phyloP scores from a whole-genome alignment of 2,329 filamentous ascomycete species.

The Penicillium sp. region DNA sequence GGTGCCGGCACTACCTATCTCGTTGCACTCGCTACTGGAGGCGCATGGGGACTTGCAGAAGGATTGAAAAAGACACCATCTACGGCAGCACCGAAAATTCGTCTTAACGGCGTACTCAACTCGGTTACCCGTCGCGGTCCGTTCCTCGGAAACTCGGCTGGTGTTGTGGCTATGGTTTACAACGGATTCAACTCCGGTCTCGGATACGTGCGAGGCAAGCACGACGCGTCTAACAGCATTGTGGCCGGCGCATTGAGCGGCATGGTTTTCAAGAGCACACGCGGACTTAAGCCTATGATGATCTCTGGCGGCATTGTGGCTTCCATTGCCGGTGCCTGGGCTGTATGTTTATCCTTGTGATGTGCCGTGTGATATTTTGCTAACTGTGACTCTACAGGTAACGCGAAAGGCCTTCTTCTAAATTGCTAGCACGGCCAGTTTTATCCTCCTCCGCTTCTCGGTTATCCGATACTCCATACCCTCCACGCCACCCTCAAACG shows the following conservation, averaged over 20 bases:
- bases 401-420: conserved; percentile 53
- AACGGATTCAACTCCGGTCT: conserved; percentile 87
- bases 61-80: conserved; percentile 70
- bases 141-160: conserved; percentile 93
- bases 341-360: conserved; percentile 61
- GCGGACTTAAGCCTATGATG: conserved; percentile 85
- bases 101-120: conserved; percentile 92
- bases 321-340: conserved; percentile 80
- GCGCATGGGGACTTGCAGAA: conserved; percentile 88
- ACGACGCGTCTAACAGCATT: conserved; percentile 87
- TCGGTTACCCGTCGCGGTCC: conserved; percentile 88
- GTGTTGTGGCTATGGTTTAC: conserved; percentile 93
- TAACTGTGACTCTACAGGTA: conserved; percentile 39
- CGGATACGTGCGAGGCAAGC: conserved; percentile 75
- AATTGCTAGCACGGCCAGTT: conserved; percentile 20
- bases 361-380: conserved; percentile 3
- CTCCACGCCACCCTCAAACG: conserved; percentile 27
- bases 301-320: conserved; percentile 91
- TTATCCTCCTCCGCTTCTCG: conserved; percentile 18
- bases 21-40: conserved; percentile 78
- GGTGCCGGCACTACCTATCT: conserved; percentile 94
- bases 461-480: conserved; percentile 27
- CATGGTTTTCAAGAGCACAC: conserved; percentile 94
- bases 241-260: conserved; percentile 82
- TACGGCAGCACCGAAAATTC: conserved; percentile 81